These are phyloP conservation scores for Dendrocalamus latiflorus DNA, from an alignment of 202 grass and related monocot genomes.

Conservation along the genomic window DNA sequence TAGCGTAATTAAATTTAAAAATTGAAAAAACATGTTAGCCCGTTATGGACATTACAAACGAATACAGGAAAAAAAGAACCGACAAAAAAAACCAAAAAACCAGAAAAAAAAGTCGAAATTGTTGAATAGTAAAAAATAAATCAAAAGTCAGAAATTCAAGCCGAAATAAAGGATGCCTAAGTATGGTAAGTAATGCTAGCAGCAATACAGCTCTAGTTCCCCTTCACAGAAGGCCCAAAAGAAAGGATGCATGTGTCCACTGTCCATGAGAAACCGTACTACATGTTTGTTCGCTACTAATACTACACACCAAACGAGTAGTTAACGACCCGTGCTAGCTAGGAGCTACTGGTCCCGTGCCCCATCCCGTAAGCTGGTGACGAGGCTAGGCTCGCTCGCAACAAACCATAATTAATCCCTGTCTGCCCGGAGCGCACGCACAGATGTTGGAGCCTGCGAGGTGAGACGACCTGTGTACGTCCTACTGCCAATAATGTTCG, in stretches of 20 bases:
- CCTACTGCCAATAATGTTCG: not conserved
- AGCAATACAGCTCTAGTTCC: not conserved
- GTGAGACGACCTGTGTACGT: not conserved
- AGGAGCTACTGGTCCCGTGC: too few relatives aligned
- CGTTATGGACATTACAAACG: too few relatives aligned
- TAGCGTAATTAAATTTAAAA: too few relatives aligned
- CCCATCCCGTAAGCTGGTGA: not conserved
- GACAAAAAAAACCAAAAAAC: too few relatives aligned
- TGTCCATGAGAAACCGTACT: not conserved
- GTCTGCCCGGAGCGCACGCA: not conserved
- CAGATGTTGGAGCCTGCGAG: not conserved
- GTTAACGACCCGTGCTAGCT: not conserved
- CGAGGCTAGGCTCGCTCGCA: not conserved
- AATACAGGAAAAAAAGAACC: too few relatives aligned
- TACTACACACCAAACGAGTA: conserved; percentile 25
- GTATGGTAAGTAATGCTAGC: not conserved
- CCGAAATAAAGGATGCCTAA: too few relatives aligned
- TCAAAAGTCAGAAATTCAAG: too few relatives aligned
- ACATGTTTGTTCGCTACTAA: not conserved
- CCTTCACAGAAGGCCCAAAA: not conserved
- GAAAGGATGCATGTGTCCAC: not conserved
- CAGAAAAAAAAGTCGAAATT: too few relatives aligned
- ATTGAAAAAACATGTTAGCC: too few relatives aligned
- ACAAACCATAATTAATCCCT: conserved; percentile 20
- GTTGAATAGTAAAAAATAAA: too few relatives aligned